Conservation (phyloP, 495 filamentous ascomycete genomes). For the Thozetella sp. region DNA sequence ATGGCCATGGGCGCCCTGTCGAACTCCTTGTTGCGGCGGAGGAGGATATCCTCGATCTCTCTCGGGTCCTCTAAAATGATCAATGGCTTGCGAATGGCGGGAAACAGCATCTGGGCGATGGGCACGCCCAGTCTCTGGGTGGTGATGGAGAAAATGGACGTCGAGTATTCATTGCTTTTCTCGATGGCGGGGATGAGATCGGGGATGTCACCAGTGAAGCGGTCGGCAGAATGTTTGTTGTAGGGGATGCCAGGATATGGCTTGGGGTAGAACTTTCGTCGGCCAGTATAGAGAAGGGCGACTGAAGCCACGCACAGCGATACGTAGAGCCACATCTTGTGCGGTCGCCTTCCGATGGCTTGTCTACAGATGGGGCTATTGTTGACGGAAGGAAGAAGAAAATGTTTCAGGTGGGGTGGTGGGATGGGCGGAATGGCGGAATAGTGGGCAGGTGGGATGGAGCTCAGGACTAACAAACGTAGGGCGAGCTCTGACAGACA, state of each 20-base stretch:
- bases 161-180: slow-evolving; percentile 11
- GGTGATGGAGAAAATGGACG: slow-evolving; percentile 13
- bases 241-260: slow-evolving; percentile 38
- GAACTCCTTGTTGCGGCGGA: slow-evolving; percentile 30
- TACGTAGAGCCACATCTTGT: no score
- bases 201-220: slow-evolving; percentile 31
- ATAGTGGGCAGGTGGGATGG: no score
- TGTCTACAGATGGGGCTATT: no score
- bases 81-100: slow-evolving; percentile 14
- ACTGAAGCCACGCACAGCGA: no score
- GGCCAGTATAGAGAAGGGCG: no score
- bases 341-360: no score
- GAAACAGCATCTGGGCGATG: slow-evolving; percentile 25
- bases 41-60: slow-evolving; percentile 27
- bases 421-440: no score
- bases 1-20: slow-evolving; percentile 17
- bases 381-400: no score
- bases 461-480: no score
- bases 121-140: slow-evolving; percentile 22
- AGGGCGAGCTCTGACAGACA: no score
- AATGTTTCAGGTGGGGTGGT: no score
- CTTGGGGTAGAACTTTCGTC: slow-evolving; percentile 13
- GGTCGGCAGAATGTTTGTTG: slow-evolving; percentile 23
- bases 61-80: slow-evolving; percentile 29
- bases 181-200: slow-evolving; percentile 13